Conservation (phyloP, 208 protist genomes). For the Leishmania aethiopica region DNA sequence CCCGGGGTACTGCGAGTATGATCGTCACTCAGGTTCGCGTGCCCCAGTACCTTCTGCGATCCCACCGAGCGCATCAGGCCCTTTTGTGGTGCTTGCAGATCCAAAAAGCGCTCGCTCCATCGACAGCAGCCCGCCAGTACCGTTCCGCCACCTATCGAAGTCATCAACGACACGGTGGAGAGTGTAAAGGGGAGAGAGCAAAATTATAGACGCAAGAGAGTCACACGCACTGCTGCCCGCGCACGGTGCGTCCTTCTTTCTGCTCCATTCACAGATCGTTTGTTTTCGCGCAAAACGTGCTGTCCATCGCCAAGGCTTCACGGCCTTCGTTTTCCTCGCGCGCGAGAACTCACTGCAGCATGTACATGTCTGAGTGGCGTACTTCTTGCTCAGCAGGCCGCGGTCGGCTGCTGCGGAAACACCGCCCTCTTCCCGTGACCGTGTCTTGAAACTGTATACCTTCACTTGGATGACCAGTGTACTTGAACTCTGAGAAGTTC, state of each 20-base stretch:
- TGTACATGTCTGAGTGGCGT: not conserved
- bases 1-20: constrained; percentile 29
- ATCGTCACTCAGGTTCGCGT: not conserved
- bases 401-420: not conserved
- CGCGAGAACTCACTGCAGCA: not conserved
- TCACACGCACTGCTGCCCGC: not conserved
- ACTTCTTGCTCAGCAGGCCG: not conserved
- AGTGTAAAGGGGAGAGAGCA: not conserved
- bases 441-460: not conserved
- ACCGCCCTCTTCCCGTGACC: not conserved
- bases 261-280: not conserved
- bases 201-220: not conserved
- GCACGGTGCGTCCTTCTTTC: not conserved
- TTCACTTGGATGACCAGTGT: not conserved
- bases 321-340: not conserved
- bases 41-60: constrained; percentile 2
- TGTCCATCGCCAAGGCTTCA: not conserved
- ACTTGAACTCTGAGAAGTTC: not conserved
- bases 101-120: constrained; percentile 19
- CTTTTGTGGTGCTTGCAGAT: constrained; percentile 76
- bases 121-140: constrained; percentile 11
- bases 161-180: constrained; percentile 24
- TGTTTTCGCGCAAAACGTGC: not conserved
- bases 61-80: constrained; percentile 28
- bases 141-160: constrained; percentile 8